Evolutionary conservation across 2,329 filamentous ascomycete genomes (phyloP), one percentile per base, ranked within the genome.

Genomic region (Epichloe sp.): DNA sequence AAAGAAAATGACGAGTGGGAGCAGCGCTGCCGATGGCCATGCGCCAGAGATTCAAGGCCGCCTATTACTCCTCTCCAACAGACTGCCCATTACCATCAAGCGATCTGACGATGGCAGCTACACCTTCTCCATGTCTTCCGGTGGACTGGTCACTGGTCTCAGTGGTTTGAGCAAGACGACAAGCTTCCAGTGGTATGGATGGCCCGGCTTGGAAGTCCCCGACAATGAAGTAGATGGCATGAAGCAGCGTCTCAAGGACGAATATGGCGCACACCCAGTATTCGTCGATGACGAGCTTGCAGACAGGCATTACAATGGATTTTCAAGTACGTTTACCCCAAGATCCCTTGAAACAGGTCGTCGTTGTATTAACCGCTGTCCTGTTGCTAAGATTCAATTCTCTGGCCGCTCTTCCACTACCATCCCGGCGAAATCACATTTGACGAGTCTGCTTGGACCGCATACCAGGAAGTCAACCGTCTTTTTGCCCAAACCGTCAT

Each of bases 391-490:
- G 88, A 98, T 70, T 94, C 88, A 7, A 97, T 97, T 66, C 83
- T 98, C 54, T 98, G 93, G 93, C 93, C 93, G 3, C 82, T 98
- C 40, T 95, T 98, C 75, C 93, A 97, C 73, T 97, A 97, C 71
- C 93, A 98, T 69, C 91, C 93, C 48, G 91, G 91, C 65, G 91
- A 97, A 75, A 96, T 97, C 61, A 95, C 89, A 44, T 97, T 97
- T 67, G 90, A 97, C 71, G 91, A 97, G 71, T 85, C 84, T 42
- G 86, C 89, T 4, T 98, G 93, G 93, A 78, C 83, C 23, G 91
- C 89, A 49, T 97, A 97, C 73, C 83, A 83, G 62, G 86, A 95
- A 64, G 91, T 94, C 58, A 98, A 97, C 70, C 81, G 85, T 46
- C 77, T 95, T 7, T 98, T 97, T 63, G 91, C 93, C 53, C 84